These are phyloP conservation scores for Kingdonia uniflora DNA, from an alignment of 164 flowering plant genomes.

Conservation along the genomic window DNA sequence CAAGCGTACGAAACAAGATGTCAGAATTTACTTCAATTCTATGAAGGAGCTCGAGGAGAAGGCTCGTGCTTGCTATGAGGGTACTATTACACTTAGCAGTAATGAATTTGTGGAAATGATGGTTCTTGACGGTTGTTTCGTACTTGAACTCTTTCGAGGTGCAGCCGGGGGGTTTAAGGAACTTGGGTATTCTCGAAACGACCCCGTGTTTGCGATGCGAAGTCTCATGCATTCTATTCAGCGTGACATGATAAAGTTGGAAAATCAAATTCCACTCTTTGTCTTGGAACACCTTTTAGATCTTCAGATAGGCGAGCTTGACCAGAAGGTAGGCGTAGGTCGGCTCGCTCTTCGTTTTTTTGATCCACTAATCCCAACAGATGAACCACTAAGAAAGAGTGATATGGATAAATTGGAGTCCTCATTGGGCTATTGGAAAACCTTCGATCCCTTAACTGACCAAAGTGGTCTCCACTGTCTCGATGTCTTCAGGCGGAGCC, in stretches of 20 bases:
- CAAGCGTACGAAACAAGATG: constrained; percentile 34
- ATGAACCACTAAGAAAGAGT: too few species aligned
- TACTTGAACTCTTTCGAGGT: too few species aligned
- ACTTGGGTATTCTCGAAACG: constrained; percentile 52
- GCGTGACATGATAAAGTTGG: constrained; percentile 68
- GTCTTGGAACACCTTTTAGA: constrained; percentile 38
- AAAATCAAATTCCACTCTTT: constrained; percentile 64
- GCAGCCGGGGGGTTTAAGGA: too few species aligned
- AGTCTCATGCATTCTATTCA: constrained; percentile 64
- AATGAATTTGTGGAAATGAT: constrained; percentile 54
- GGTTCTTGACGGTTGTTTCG: constrained; percentile 64
- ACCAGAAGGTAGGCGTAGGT: constrained; percentile 33
- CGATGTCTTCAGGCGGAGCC: too few species aligned
- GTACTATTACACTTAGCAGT: constrained; percentile 24
- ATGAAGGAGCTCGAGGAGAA: constrained; percentile 42
- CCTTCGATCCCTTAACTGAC: too few species aligned
- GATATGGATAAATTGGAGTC: too few species aligned
- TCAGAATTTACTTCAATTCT: constrained; percentile 30
- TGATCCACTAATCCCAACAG: too few species aligned
- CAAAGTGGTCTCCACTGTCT: too few species aligned
- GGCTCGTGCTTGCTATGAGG: constrained; percentile 59
- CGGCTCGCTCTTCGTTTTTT: too few species aligned
- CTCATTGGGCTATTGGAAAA: too few species aligned
- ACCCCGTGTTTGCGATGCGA: constrained; percentile 62
- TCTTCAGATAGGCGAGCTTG: constrained; percentile 32